Percentiles rank a stretch among this genome's conserved stretches.
These are phyloP conservation scores for Polychaeton citri DNA, from an alignment of 2,329 filamentous ascomycete genomes.

Conservation along the genomic window DNA sequence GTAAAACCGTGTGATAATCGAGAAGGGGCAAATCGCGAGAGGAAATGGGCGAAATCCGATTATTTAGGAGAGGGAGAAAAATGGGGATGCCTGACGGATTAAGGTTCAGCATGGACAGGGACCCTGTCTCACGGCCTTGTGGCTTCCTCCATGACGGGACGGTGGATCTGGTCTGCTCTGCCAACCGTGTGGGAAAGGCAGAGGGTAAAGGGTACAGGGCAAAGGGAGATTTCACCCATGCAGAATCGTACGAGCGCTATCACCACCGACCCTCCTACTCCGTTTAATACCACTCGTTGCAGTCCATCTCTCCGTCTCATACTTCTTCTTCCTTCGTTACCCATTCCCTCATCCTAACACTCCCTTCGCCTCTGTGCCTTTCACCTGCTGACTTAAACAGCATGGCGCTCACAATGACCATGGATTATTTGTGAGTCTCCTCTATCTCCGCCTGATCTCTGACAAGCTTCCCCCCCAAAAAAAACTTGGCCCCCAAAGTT, in stretches of 20 bases:
- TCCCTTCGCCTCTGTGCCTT: not conserved
- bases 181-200: not conserved
- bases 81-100: too few relatives aligned
- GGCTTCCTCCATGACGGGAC: too few relatives aligned
- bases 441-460: not conserved
- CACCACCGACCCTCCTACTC: not conserved
- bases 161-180: too few relatives aligned
- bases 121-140: too few relatives aligned
- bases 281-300: not conserved
- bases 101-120: too few relatives aligned
- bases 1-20: too few relatives aligned
- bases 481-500: too few relatives aligned
- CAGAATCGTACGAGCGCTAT: not conserved
- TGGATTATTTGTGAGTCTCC: slow-evolving; percentile 15
- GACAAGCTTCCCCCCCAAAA: too few relatives aligned
- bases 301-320: not conserved
- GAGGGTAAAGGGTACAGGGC: not conserved
- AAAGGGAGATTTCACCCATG: not conserved
- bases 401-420: slow-evolving; percentile 13
- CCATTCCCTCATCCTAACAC: not conserved
- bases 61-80: too few relatives aligned
- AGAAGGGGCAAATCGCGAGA: too few relatives aligned
- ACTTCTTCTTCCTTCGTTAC: not conserved
- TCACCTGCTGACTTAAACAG: slow-evolving; percentile 1
- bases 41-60: too few relatives aligned